Percentiles rank a stretch among this genome's conserved stretches.
Evolutionary conservation across 306 rosid species (phyloP).

Genomic region (Glycine latifolia): DNA sequence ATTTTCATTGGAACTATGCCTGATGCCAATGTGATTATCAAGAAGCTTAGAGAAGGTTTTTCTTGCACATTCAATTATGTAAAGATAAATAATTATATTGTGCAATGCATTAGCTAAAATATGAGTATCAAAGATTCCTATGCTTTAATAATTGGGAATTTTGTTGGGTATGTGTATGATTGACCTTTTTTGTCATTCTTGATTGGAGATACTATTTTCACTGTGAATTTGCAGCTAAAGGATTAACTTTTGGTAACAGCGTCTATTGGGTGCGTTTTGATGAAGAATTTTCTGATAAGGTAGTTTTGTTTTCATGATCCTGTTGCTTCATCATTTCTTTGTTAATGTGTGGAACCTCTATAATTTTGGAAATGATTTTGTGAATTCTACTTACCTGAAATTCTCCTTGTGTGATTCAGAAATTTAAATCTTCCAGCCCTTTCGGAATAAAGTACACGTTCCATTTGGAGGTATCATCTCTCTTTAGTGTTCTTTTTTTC

Average conservation of each 20-base stretch:
- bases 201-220: slow-evolving; percentile 49
- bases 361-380: slow-evolving; percentile 19
- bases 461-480: slow-evolving; percentile 82
- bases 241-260: slow-evolving; percentile 82
- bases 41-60: slow-evolving; percentile 92
- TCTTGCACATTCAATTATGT: neutral
- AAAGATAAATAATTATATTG: too few species aligned
- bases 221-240: slow-evolving; percentile 79
- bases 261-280: slow-evolving; percentile 92
- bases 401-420: slow-evolving; percentile 61
- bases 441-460: slow-evolving; percentile 93
- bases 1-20: slow-evolving; percentile 97
- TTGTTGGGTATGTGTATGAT: slow-evolving; percentile 34
- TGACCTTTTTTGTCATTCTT: slow-evolving; percentile 40
- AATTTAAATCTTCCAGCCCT: slow-evolving; percentile 85
- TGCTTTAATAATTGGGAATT: slow-evolving; percentile 14
- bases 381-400: slow-evolving; percentile 43
- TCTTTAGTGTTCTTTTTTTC: slow-evolving; percentile 4
- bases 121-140: neutral
- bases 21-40: slow-evolving; percentile 91
- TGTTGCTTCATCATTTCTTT: neutral
- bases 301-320: slow-evolving; percentile 38
- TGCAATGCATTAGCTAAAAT: too few species aligned
- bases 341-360: neutral
- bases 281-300: slow-evolving; percentile 87